Evolutionary conservation across 2,329 filamentous ascomycete genomes (phyloP).

Genomic region (Aureobasidium sp.): DNA sequence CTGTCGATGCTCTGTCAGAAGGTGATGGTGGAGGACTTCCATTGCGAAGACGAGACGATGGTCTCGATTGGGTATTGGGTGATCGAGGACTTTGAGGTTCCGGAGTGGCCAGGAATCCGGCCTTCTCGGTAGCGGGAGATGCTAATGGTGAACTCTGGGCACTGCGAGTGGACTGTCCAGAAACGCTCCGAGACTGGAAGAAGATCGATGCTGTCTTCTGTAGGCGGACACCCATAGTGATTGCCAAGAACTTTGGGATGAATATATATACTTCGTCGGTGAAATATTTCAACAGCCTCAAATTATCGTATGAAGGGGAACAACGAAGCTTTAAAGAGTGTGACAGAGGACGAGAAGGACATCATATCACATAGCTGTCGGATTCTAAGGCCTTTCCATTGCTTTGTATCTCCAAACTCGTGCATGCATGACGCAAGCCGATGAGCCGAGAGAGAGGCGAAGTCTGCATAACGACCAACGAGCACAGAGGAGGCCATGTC

Average conservation of each 20-base stretch:
- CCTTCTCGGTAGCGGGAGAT: background rate
- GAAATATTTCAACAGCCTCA: background rate
- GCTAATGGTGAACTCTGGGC: background rate
- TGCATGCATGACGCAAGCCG: slow-evolving; percentile 1
- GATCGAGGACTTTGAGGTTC: background rate
- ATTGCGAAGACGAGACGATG: background rate
- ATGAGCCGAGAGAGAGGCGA: slow-evolving; percentile 3
- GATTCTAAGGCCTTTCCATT: background rate
- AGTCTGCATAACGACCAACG: slow-evolving; percentile 8
- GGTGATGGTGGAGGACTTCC: background rate
- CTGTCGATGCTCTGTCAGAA: background rate
- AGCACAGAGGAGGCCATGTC: slow-evolving; percentile 1
- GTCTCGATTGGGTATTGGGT: background rate
- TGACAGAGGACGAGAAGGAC: background rate
- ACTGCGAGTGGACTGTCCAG: background rate
- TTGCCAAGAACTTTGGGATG: background rate
- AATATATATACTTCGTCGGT: background rate
- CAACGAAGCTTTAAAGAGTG: background rate
- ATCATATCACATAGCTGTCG: background rate
- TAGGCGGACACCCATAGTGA: background rate
- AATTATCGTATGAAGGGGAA: too few relatives aligned
- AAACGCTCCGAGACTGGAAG: background rate
- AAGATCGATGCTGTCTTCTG: background rate
- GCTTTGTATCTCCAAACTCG: background rate
- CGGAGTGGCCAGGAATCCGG: background rate